Evolutionary conservation across 2,329 filamentous ascomycete genomes (phyloP).

Genomic region (Colletotrichum sp.): DNA sequence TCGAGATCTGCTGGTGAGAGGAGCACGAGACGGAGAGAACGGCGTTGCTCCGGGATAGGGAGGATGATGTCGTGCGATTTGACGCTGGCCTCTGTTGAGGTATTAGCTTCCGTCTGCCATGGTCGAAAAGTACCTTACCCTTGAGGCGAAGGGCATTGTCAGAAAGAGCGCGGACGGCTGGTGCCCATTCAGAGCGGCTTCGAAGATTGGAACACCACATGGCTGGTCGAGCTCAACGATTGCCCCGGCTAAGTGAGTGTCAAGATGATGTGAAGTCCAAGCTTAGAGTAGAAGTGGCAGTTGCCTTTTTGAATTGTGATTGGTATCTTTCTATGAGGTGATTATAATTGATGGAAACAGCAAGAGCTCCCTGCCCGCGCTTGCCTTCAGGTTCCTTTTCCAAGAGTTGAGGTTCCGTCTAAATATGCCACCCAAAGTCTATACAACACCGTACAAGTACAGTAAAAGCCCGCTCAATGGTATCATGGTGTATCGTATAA

Average conservation of each 20-base stretch:
- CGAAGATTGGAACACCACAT: slow-evolving; percentile 46
- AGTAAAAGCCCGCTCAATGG: not conserved
- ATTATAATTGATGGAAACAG: not conserved
- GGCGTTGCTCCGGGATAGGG: slow-evolving; percentile 25
- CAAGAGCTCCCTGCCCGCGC: not conserved
- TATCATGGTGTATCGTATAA: slow-evolving; percentile 6
- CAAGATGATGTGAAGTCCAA: not conserved
- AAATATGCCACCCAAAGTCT: not conserved
- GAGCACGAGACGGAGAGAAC: slow-evolving; percentile 42
- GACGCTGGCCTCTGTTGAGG: slow-evolving; percentile 42
- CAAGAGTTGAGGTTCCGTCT: slow-evolving; percentile 5
- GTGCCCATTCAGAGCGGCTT: slow-evolving; percentile 39
- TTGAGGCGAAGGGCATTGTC: slow-evolving; percentile 25
- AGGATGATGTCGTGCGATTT: slow-evolving; percentile 52
- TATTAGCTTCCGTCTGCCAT: not conserved
- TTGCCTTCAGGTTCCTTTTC: not conserved
- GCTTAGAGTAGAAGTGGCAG: not conserved
- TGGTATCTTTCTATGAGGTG: slow-evolving; percentile 10
- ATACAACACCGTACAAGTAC: not conserved
- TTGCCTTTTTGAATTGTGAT: not conserved
- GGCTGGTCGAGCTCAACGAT: not conserved
- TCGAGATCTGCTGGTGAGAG: slow-evolving; percentile 42
- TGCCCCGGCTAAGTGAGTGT: not conserved
- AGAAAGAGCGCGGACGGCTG: slow-evolving; percentile 30
- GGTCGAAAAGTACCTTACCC: slow-evolving; percentile 21